Base-by-base conservation (phyloP, 2,329 filamentous ascomycete genomes). In the Paraphaeosphaeria minitans region DNA sequence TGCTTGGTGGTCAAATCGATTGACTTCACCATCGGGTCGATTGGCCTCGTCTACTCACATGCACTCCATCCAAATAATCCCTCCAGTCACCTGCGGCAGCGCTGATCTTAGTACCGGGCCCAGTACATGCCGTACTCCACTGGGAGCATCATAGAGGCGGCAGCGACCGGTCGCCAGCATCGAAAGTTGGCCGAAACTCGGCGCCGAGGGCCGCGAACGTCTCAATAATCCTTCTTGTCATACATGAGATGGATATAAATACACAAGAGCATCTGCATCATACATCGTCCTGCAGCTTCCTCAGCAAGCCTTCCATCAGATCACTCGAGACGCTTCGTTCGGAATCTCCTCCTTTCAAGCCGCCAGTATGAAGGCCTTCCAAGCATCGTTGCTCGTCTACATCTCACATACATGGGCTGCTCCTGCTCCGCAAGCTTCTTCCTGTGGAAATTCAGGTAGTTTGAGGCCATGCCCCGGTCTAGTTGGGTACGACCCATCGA, bases 381-480 rank as follows among this genome's bases (percentile, higher is more conserved):
- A 45, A 3, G 37, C 50, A 6, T 51, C 53, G 9, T 33, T 57
- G 2, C 27, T 58, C 13, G 31, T 61, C n/a, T 53, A 49, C 5
- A 27, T 60, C 12, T 43, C 46, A 21, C 53, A 48, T 3, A 42
- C 52, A 31, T 49, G 49, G 50, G 60, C 58, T n/a, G 29, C 59
- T 50, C 62, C 62, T 29, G 59, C 58, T 42, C 56, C 54, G 49
- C 58, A 56, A 31, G 35, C 50, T 55, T 42, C 41, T 31, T 37
- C 56, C 22, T 21, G n/a, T 19, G 75, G 69, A 29, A 68, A 72
- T 37, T 74, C 69, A 29, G 77, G 77, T n/a, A 72, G 65, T 2
- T 65, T 77, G 8, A 69, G 76, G 37, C 77, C 76, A 2, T 64
- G 71, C 4, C 61, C 65, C 4, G 63, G 66, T 12, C 65, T 78